A percentile compares a stretch with the other conserved stretches of the same genome.
Evolutionary conservation across 1,139 yeast species (phyloP).

Genomic region (Arxiozyma bovina): DNA sequence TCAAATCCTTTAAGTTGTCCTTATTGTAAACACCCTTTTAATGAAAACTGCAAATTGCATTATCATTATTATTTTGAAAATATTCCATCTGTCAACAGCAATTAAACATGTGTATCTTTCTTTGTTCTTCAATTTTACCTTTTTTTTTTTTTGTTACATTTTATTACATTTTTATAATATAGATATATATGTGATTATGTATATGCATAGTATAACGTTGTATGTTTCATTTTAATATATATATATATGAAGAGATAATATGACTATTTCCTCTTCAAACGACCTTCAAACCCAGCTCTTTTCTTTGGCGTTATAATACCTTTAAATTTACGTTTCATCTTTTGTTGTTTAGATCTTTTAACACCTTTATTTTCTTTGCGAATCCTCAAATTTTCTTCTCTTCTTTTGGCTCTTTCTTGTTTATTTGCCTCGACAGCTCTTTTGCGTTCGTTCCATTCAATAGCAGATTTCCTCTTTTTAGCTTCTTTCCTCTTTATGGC

Average conservation of each 20-base stretch:
- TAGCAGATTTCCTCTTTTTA: constrained; percentile 68
- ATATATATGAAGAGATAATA: neutral
- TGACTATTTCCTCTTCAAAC: constrained; percentile 12
- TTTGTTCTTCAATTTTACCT: neutral
- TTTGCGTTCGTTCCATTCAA: constrained; percentile 82
- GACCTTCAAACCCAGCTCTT: constrained; percentile 43
- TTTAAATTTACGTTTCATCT: constrained; percentile 57
- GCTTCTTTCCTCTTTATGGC: constrained; percentile 78
- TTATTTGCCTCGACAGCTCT: constrained; percentile 68
- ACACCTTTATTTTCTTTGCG: constrained; percentile 75
- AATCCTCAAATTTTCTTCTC: constrained; percentile 80
- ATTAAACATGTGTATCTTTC: neutral
- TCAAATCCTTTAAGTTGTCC: constrained; percentile 15
- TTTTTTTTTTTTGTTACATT: neutral
- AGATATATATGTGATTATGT: neutral
- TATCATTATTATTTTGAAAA: constrained; percentile 24
- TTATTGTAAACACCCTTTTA: constrained; percentile 20
- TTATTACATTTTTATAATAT: neutral
- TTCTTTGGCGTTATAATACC: constrained; percentile 35
- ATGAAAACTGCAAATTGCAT: constrained; percentile 29
- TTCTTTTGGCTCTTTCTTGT: constrained; percentile 66
- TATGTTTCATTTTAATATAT: neutral
- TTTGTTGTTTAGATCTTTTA: constrained; percentile 56
- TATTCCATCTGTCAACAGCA: neutral
- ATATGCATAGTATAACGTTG: neutral